Percentiles rank a stretch among this genome's conserved stretches.
Evolutionary conservation across 352 stramenopile species (phyloP).

Genomic region (Phytophthora ohioensis): DNA sequence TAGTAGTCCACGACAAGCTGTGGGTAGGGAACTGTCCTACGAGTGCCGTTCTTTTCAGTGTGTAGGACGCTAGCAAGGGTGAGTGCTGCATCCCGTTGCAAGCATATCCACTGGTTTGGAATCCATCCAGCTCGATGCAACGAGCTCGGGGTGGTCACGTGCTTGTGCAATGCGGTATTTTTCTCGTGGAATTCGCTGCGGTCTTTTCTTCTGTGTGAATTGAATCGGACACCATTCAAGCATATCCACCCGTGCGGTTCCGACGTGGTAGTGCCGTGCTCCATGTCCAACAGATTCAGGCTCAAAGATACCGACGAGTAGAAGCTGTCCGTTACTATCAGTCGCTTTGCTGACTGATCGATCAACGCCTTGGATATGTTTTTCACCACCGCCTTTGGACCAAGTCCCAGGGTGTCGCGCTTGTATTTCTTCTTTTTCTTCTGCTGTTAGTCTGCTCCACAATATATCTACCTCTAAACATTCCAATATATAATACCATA

Average conservation of each 20-base stretch:
- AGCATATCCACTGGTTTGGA: not conserved
- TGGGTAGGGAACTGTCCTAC: not conserved
- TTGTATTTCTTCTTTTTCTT: not conserved
- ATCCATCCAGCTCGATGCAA: constrained; percentile 1
- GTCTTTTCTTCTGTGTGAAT: not conserved
- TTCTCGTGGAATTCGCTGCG: not conserved
- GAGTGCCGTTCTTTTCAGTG: not conserved
- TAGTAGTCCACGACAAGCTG: constrained; percentile 9
- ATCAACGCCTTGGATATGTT: constrained; percentile 24
- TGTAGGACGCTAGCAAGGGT: not conserved
- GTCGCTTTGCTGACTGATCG: not conserved
- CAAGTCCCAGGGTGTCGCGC: not conserved
- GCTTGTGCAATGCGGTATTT: constrained; percentile 1
- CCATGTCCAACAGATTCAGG: not conserved
- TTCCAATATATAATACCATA: constrained; percentile 17
- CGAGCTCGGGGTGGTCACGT: not conserved
- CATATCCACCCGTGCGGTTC: not conserved
- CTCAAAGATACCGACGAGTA: constrained; percentile 9
- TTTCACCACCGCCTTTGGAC: constrained; percentile 10
- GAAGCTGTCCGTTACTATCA: constrained; percentile 26
- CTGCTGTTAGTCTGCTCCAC: constrained; percentile 4
- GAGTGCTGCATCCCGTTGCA: not conserved
- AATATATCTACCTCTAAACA: constrained; percentile 20
- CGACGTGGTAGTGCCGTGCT: not conserved
- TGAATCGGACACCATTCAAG: not conserved